These are phyloP conservation scores for Ophiocordyceps polyrhachis-furcata DNA, from an alignment of 2,329 filamentous ascomycete species.

Conservation along the genomic window DNA sequence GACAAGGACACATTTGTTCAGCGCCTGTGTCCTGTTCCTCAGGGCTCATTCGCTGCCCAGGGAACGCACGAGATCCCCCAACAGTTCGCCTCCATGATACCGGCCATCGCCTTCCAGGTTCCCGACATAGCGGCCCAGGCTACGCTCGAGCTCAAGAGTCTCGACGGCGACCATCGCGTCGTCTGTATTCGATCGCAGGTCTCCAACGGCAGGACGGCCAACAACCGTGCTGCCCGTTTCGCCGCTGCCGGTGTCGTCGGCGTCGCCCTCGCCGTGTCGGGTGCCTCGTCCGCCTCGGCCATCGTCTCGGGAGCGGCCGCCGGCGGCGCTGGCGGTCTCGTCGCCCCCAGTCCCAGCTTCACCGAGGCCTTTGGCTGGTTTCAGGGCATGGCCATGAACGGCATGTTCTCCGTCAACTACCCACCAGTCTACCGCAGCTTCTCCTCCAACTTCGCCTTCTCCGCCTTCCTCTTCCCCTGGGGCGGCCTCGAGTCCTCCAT, in stretches of 20 bases:
- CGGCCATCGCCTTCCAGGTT: constrained; percentile 72
- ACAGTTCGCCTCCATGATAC: constrained; percentile 56
- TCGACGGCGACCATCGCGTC: constrained; percentile 41
- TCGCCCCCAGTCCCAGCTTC: constrained; percentile 65
- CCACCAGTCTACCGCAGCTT: constrained; percentile 80
- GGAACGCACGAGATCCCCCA: constrained; percentile 56
- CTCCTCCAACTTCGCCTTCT: constrained; percentile 84
- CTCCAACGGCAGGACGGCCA: constrained; percentile 71
- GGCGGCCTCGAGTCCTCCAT: constrained; percentile 61
- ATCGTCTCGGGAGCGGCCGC: constrained; percentile 33
- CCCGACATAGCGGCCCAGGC: constrained; percentile 81
- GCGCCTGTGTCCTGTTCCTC: constrained; percentile 71
- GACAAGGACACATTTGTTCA: constrained; percentile 43
- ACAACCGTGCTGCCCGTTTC: constrained; percentile 60
- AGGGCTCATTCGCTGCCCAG: constrained; percentile 51
- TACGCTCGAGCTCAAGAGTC: constrained; percentile 51
- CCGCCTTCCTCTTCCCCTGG: constrained; percentile 70
- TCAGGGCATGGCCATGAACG: constrained; percentile 84
- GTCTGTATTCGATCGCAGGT: constrained; percentile 73
- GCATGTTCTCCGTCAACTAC: constrained; percentile 85
- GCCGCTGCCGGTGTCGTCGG: constrained; percentile 69
- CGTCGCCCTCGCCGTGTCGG: constrained; percentile 58
- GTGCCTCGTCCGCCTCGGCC: constrained; percentile 38
- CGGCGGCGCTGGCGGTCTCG: constrained; percentile 37
- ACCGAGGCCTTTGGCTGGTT: constrained; percentile 76